Evolutionary conservation across 139 green algal genomes (phyloP), one percentile per base, ranked within the genome.

Genomic region (Dunaliella primolecta): DNA sequence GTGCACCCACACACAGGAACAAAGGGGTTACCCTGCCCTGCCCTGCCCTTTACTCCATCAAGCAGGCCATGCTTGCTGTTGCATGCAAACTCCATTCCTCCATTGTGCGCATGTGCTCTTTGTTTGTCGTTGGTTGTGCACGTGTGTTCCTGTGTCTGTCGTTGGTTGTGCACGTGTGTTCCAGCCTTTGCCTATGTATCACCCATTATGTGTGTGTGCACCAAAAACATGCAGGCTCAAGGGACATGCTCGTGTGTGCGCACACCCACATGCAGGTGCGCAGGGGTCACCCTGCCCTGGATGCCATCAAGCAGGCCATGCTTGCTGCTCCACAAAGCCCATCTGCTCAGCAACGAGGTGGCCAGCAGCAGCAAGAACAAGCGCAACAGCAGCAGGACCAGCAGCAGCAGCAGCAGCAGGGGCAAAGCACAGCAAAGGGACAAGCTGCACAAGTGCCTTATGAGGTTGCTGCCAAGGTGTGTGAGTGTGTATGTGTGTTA

Each of bases 251-350:
- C n/a, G n/a, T n/a, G n/a, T n/a, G n/a, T n/a, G n/a, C n/a, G n/a
- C n/a, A n/a, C n/a, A n/a, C n/a, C n/a, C n/a, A n/a, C n/a, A 64
- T 64, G 7, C 46, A 64, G 46, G 46, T 64, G 46, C 46, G 46
- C 25, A 81, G 75, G 30, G 36, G 70, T 1, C 75, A 83, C 2
- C 36, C 36, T 30, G 83, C 30, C 36, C 21, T 84, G 38, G 71
- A 11, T 7, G 57, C 77, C 23, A 74, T 88, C 7, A 84, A 88
- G 57, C 56, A 87, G 11, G 75, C 74, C 56, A 31, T 81, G 24
- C 21, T 57, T 24, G 27, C 29, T 7, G n/a, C n/a, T 34, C 78
- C 7, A 1, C 25, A 2, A n/a, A 75, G 81, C 33, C 21, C 33
- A 3, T n/a, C n/a, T n/a, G n/a, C n/a, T 31, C 29, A 30, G 37